Conservation (phyloP, 164 flowering plant species). For the Echeveria elegans region DNA sequence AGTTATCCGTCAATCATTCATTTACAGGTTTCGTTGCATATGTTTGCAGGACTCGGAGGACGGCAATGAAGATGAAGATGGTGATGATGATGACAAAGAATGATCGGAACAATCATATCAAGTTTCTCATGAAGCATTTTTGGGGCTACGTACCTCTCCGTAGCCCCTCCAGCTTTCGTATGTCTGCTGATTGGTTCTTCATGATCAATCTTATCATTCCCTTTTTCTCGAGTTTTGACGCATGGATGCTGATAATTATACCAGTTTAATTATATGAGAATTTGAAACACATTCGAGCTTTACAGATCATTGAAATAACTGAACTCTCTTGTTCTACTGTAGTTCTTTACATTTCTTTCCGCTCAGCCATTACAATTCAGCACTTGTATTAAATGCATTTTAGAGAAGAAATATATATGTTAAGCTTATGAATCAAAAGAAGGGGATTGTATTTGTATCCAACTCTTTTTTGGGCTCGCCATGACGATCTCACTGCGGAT, state of each 20-base stretch:
- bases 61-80: background rate
- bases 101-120: background rate
- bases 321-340: background rate
- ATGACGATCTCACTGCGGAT: too few relatives aligned
- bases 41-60: constrained; percentile 5
- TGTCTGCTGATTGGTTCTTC: background rate
- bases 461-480: too few relatives aligned
- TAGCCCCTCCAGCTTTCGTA: too few relatives aligned
- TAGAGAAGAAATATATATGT: too few relatives aligned
- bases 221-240: background rate
- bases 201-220: background rate
- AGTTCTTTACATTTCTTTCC: too few relatives aligned
- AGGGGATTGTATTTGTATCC: too few relatives aligned
- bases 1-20: background rate
- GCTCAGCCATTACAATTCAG: too few relatives aligned
- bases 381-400: too few relatives aligned
- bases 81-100: constrained; percentile 2
- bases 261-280: background rate
- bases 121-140: background rate
- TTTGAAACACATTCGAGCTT: too few relatives aligned
- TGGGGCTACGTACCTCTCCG: background rate
- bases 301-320: too few relatives aligned
- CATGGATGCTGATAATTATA: background rate
- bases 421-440: too few relatives aligned
- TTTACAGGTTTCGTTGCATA: background rate